These are phyloP conservation scores for Eucalyptus erythrocorys DNA, from an alignment of 345 rosid species.

Conservation along the genomic window DNA sequence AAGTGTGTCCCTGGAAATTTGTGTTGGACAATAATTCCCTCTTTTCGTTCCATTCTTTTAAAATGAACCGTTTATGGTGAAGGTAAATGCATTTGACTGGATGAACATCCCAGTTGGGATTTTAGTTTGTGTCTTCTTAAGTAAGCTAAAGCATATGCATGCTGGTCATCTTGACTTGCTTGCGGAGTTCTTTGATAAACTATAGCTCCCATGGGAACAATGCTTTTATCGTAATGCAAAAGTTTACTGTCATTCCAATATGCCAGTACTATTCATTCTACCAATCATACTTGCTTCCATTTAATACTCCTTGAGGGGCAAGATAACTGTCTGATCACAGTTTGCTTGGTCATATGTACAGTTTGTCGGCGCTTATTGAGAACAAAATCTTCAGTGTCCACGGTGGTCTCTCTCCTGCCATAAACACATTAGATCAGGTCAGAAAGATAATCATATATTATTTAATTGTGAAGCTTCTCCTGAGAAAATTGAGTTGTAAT, in stretches of 20 bases:
- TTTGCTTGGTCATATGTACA: constrained; percentile 12
- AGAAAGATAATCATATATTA: constrained; percentile 3
- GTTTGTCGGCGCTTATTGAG: constrained; percentile 93
- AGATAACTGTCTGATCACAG: not conserved
- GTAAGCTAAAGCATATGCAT: not conserved
- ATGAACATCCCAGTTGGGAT: not conserved
- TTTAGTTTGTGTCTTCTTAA: not conserved
- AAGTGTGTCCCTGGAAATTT: not conserved
- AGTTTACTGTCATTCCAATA: not conserved
- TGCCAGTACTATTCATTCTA: not conserved
- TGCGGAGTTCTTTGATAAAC: not conserved
- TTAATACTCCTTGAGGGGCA: not conserved
- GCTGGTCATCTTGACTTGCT: not conserved
- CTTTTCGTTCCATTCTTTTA: not conserved
- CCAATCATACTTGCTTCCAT: not conserved
- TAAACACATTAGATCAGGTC: constrained; percentile 92
- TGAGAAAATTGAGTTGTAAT: not conserved
- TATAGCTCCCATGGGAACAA: not conserved
- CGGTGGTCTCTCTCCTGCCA: constrained; percentile 96
- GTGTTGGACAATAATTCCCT: not conserved
- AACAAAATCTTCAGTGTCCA: constrained; percentile 89
- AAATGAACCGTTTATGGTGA: not conserved
- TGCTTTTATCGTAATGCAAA: not conserved
- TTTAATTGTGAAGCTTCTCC: not conserved
- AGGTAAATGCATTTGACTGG: not conserved